Percentiles rank a stretch among this genome's conserved stretches.
Evolutionary conservation across 495 filamentous ascomycete species (phyloP).

Genomic region (Penicillium simplicissimum): DNA sequence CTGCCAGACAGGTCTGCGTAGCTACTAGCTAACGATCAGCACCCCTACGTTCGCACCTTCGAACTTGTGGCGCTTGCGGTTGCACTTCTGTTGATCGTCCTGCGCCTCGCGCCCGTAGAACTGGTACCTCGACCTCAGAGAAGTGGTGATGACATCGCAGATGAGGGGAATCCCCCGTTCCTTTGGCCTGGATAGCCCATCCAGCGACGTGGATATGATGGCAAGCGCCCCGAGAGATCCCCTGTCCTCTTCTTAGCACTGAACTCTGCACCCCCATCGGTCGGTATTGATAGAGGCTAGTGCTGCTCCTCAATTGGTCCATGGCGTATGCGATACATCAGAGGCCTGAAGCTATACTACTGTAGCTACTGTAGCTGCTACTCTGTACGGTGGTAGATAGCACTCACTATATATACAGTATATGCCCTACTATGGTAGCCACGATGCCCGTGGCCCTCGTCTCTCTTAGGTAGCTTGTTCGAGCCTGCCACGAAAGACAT

Average conservation of each 20-base stretch:
- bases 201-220: slow-evolving; percentile 30
- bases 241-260: not conserved
- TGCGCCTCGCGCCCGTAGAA: not conserved
- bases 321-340: slow-evolving; percentile 5
- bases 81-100: not conserved
- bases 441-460: too few species aligned
- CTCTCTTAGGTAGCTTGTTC: not conserved
- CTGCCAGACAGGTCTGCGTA: not conserved
- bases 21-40: too few species aligned
- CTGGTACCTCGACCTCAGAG: not conserved
- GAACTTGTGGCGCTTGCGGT: not conserved
- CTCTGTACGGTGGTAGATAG: not conserved
- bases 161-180: slow-evolving; percentile 3
- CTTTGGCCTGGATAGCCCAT: not conserved
- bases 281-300: not conserved
- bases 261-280: not conserved
- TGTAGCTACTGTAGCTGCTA: not conserved
- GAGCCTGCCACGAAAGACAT: not conserved
- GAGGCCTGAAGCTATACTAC: slow-evolving; percentile 2
- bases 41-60: not conserved
- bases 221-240: slow-evolving; percentile 7
- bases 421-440: not conserved
- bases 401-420: not conserved
- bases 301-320: not conserved
- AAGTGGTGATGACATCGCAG: slow-evolving; percentile 20